Percentiles rank a stretch among this genome's conserved stretches.
Conservation (phyloP, 2,329 filamentous ascomycete genomes). For the Aspergillus aculeatinus region DNA sequence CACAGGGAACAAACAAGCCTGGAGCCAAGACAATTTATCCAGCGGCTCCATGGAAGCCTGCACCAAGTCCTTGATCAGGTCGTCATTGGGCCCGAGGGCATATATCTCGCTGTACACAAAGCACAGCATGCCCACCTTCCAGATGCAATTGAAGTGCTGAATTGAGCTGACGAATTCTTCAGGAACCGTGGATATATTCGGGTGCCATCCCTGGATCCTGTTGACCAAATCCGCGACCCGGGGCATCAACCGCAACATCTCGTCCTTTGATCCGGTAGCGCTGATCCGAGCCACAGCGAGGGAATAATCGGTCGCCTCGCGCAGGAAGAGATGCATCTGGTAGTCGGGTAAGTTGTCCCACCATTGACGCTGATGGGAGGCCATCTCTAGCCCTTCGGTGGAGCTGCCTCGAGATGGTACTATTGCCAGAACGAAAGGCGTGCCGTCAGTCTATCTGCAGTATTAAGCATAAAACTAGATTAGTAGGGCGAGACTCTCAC, state of each 20-base stretch:
- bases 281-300: not conserved
- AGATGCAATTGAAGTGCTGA: not conserved
- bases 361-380: not conserved
- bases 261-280: not conserved
- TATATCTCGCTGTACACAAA: not conserved
- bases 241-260: not conserved
- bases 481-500: not conserved
- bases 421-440: not conserved
- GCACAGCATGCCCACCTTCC: not conserved
- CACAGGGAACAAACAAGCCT: not conserved
- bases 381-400: not conserved
- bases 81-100: not conserved
- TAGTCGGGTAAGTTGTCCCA: conserved; percentile 1
- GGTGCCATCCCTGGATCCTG: not conserved
- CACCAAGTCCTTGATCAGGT: not conserved
- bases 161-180: not conserved
- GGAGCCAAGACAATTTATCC: not conserved
- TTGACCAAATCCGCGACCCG: not conserved
- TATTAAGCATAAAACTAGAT: too few relatives aligned
- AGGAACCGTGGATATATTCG: not conserved
- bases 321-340: not conserved
- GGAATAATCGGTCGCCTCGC: not conserved
- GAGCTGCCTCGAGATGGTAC: not conserved
- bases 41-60: not conserved
- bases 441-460: too few relatives aligned